Evolutionary conservation across 495 filamentous ascomycete species (phyloP).

Genomic region (Corynascus novoguineensis): DNA sequence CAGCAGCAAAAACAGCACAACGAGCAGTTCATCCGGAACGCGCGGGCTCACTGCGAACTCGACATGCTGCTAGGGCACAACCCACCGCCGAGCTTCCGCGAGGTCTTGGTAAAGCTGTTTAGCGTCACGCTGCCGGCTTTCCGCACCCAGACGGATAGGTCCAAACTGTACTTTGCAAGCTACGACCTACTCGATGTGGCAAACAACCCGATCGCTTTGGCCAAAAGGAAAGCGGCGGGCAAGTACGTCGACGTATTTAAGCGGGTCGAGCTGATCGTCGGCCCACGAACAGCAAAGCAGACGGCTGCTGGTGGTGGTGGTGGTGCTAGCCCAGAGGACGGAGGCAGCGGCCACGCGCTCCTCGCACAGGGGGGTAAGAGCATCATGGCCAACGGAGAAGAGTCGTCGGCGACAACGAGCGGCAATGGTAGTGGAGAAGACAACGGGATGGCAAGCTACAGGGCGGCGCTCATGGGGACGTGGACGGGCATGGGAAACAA

Average conservation of each 20-base stretch:
- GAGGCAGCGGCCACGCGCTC: too few relatives aligned
- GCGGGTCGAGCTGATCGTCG: conserved; percentile 23
- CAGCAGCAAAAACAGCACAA: conserved; percentile 26
- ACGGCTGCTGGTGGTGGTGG: background rate
- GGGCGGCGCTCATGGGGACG: background rate
- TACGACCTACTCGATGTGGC: conserved; percentile 45
- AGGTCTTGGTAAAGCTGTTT: conserved; percentile 46
- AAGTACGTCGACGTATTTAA: conserved; percentile 42
- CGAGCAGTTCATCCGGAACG: conserved; percentile 35
- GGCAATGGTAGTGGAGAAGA: background rate
- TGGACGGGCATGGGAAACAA: background rate
- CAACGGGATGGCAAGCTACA: background rate
- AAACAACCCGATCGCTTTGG: conserved; percentile 32
- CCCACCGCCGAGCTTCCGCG: conserved; percentile 43
- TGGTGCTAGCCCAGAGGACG: background rate
- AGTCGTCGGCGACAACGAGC: background rate
- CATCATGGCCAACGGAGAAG: background rate
- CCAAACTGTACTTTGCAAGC: conserved; percentile 47
- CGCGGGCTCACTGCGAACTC: conserved; percentile 39
- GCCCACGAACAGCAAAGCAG: background rate
- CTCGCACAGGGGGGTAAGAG: background rate
- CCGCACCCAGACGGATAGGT: conserved; percentile 36
- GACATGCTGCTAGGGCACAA: conserved; percentile 44
- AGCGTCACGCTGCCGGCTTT: conserved; percentile 37
- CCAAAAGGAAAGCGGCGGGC: conserved; percentile 19